Base-by-base conservation (phyloP, 768 basidiomycete species). In the Astraeus odoratus region DNA sequence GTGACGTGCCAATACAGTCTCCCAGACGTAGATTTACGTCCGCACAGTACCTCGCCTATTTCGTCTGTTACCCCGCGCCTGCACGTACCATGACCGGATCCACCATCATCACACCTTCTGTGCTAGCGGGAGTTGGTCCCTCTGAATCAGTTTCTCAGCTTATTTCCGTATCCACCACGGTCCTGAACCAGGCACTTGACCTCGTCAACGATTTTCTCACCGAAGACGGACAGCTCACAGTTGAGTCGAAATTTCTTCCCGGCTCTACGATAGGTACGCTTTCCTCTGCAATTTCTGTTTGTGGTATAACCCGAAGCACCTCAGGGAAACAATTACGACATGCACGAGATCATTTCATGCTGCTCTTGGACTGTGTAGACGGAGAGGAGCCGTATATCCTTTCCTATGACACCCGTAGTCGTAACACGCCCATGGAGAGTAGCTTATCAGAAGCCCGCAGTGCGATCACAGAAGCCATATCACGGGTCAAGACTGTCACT, bases 241-340 rank as follows among this genome's bases (percentile, higher is more conserved):
- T 72, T 13, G 70, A 75, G 44, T 89, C 87, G n/a, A 74, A 77
- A 57, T 80, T 76, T 55, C 72, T 92, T 42, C 86, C 87, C n/a
- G 89, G 89, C 13, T 89, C 87, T 8, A 90, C 89, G 5, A 92
- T 92, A 46, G 88, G 88, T 87, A 62, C 47, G 60, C 54, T 44
- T 5, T 33, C 15, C 40, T 3, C 42, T 44, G 15, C 4, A 23
- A 12, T 23, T 34, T 19, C 34, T 18, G 16, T 13, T 27, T 34
- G 20, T 38, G 44, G 23, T 26, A 27, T 43, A 42, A 12, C 37
- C 43, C 25, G 42, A 27, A 41, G 49, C 16, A 23, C 38, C 29
- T 15, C 44, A 90, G 88, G 88, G 39, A 92, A 92, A 66, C 89
- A 92, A 59, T 59, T 92, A 34, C 80, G 89, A 30, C 89, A 92